phyloP scores from a whole-genome alignment of 495 filamentous ascomycete species.

The Penicillium canariense region DNA sequence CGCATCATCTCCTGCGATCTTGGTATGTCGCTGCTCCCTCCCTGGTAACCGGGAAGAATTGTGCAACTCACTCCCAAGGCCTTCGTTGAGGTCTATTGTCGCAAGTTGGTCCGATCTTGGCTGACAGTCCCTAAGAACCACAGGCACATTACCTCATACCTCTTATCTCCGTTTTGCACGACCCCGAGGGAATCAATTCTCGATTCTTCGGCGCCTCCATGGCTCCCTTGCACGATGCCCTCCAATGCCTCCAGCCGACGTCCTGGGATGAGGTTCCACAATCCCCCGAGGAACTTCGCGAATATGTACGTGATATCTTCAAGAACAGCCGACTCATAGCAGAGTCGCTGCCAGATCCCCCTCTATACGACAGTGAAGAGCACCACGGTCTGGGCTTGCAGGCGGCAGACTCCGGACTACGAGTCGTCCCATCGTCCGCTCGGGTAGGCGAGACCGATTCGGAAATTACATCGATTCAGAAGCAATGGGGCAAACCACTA shows the following conservation, averaged over 20 bases:
- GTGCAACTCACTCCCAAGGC: neutral
- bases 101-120: neutral
- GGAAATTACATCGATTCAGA: slow-evolving; percentile 55
- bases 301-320: slow-evolving; percentile 61
- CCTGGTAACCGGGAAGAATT: neutral
- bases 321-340: slow-evolving; percentile 63
- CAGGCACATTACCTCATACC: neutral
- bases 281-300: slow-evolving; percentile 46
- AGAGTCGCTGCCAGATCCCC: slow-evolving; percentile 71
- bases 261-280: slow-evolving; percentile 62
- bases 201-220: slow-evolving; percentile 32
- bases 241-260: slow-evolving; percentile 69
- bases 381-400: slow-evolving; percentile 3
- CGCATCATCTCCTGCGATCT: neutral
- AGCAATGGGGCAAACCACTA: slow-evolving; percentile 82
- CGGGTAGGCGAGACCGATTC: slow-evolving; percentile 50
- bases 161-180: neutral
- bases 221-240: slow-evolving; percentile 67
- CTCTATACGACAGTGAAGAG: slow-evolving; percentile 21
- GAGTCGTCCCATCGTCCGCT: slow-evolving; percentile 51
- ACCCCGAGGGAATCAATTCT: neutral
- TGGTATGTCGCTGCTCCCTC: neutral
- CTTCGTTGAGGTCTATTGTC: neutral
- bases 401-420: slow-evolving; percentile 31
- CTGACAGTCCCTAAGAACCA: neutral